Conservation (phyloP, 2,329 filamentous ascomycete species). For the Sclerotinia minor region DNA sequence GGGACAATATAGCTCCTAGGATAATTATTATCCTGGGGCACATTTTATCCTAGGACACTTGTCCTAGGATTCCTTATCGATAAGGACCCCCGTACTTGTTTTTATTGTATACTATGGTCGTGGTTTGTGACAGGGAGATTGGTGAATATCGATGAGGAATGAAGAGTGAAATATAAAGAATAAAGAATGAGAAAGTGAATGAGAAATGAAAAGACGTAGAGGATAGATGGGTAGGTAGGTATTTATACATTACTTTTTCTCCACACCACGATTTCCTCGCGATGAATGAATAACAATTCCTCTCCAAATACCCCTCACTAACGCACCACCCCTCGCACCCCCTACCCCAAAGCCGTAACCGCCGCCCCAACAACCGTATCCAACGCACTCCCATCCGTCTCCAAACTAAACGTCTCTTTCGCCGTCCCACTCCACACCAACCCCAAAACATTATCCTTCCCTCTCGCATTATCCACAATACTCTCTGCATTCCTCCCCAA, state of each 20-base stretch:
- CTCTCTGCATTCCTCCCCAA: constrained; percentile 16
- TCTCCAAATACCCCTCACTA: too few relatives aligned
- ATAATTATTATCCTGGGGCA: too few relatives aligned
- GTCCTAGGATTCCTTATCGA: too few relatives aligned
- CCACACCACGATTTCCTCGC: too few relatives aligned
- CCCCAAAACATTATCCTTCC: constrained; percentile 12
- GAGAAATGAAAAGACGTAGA: not conserved
- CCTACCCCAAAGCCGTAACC: not conserved
- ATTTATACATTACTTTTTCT: not conserved
- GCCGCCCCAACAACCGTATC: constrained; percentile 24
- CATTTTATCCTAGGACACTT: too few relatives aligned
- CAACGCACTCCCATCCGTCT: constrained; percentile 22
- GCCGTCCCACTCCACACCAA: constrained; percentile 20
- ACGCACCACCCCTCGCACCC: too few relatives aligned
- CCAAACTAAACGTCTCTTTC: not conserved
- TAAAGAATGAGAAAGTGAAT: not conserved
- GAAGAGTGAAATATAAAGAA: not conserved
- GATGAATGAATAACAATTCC: not conserved
- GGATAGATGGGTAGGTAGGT: too few relatives aligned
- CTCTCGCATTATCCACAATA: not conserved
- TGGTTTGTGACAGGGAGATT: too few relatives aligned
- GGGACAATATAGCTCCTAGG: too few relatives aligned
- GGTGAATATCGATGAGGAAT: too few relatives aligned
- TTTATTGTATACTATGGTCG: too few relatives aligned
- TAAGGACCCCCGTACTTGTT: too few relatives aligned